Evolutionary conservation across 1,284 basidiomycete genomes (phyloP).

Genomic region (Malassezia furfur): DNA sequence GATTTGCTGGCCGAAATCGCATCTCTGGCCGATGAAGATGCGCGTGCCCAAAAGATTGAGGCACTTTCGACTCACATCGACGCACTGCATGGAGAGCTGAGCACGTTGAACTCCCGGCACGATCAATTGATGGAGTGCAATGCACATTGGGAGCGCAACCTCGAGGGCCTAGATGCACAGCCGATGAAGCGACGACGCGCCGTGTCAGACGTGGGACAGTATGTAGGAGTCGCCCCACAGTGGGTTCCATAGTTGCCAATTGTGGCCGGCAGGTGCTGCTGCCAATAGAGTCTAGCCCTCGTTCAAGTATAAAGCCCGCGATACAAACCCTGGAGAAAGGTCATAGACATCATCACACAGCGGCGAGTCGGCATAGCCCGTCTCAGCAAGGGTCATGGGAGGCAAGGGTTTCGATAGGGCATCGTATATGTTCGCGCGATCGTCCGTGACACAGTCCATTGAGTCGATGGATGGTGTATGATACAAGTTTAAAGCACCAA

Average conservation of each 20-base stretch:
- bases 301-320: slow-evolving; percentile 8
- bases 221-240: too few species aligned
- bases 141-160: background rate
- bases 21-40: background rate
- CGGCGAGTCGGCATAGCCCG: slow-evolving; percentile 5
- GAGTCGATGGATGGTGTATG: slow-evolving; percentile 16
- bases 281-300: background rate
- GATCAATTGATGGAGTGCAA: background rate
- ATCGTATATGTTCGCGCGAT: background rate
- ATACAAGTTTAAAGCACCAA: slow-evolving; percentile 17
- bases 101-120: background rate
- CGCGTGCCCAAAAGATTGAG: background rate
- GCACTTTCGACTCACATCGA: background rate
- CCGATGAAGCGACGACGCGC: background rate
- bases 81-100: background rate
- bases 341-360: slow-evolving; percentile 20
- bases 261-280: too few species aligned
- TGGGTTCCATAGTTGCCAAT: too few species aligned
- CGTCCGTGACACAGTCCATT: slow-evolving; percentile 3
- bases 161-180: background rate
- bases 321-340: slow-evolving; percentile 17
- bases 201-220: background rate
- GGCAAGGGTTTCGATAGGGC: background rate
- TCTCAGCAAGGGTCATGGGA: background rate
- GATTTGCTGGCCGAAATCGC: slow-evolving; percentile 6